Evolutionary conservation across 768 basidiomycete genomes (phyloP), one percentile per base, ranked within the genome.

Genomic region (Boletus tomentosulus): DNA sequence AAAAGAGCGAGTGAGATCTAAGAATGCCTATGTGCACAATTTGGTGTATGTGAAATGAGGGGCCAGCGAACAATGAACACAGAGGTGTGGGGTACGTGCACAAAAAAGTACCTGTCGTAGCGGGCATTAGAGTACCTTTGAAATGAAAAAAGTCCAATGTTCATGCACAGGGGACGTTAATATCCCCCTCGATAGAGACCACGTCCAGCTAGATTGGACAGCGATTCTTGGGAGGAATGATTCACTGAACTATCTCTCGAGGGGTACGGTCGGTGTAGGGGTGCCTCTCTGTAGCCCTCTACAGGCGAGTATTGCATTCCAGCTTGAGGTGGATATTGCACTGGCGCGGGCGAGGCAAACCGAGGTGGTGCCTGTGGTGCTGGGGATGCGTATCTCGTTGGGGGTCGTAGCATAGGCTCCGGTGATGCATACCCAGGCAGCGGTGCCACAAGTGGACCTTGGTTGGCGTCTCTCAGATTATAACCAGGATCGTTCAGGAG

Each of bases 221-320:
- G 3, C 2, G 65, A 64, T 12, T 67, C 57, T 25, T 61, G 59
- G 30, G 60, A 54, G 3, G 55, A 44, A 15, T 58, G 54, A 41
- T 47, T 37, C 27, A 7, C 43, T 34, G 55, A 56, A 35, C 27
- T 57, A 6, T 61, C 63, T 22, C 64, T 57, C 25, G 58, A 57
- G 5, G 65, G 62, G 50, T 76, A 68, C 1, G 84, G 85, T 53
- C 87, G 76, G 62, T 88, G 85, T 1, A 82, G 64, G 1, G 87
- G 81, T 6, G 85, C 85, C 60, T 86, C 82, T 44, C 84, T 73
- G 56, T 73, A 74, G 4, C 71, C 75, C 11, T 74, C 72, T 24
- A 53, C 62, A 55, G 71, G 52, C 57, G 57, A 54, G 64, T 60
- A 62, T 9, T 59, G 58, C 54, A 46, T 51, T 9, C 62, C 65